Base-by-base conservation (phyloP, 1,284 basidiomycete genomes). In the Mycena sp. region DNA sequence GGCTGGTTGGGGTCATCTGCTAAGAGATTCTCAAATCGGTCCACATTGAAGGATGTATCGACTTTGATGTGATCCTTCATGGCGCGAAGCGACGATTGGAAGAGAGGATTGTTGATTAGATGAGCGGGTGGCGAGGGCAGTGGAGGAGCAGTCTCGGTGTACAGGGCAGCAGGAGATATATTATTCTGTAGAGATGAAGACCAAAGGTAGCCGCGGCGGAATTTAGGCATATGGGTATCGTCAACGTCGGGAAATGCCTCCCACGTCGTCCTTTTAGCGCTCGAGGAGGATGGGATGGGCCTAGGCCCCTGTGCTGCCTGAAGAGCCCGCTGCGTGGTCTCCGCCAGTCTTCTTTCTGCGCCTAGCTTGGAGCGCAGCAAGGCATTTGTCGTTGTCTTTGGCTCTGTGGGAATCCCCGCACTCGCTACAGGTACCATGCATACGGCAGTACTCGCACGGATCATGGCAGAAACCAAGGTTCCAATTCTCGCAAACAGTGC, bases 1-100 rank as follows among this genome's bases (percentile, higher is more conserved):
- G 65, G 61, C 6, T 58, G 72, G 35, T 78, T 79, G 0, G 76
- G 79, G 48, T 80, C 78, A 3, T 55, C 21, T 0, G 12, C 1
- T 0, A 78, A 60, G 0, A 76, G 56, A 0, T 12, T 1, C 51
- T 73, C 63, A 29, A 80, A 72, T 0, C 28, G 23, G n/a, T 76
- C 70, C 23, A 79, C 69, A 14, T 80, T 72, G 44, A 81, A 73
- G 0, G 80, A 77, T 0, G 76, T 77, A 0, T 68, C 58, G 38
- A 82, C 69, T 9, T 68, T 59, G 65, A 81, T 56, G 43, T 78
- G 0, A 79, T 57, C 54, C 26, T 48, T 57, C 44, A 57, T 38
- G 3, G 54, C 54, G 32, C 25, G 19, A 38, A 56, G 53, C 30
- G 44, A 45, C 1, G 53, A 29, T 38, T 46, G 41, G 4, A 56